phyloP scores from a whole-genome alignment of 2,329 filamentous ascomycete genomes.

The Cryphonectria radicalis region DNA sequence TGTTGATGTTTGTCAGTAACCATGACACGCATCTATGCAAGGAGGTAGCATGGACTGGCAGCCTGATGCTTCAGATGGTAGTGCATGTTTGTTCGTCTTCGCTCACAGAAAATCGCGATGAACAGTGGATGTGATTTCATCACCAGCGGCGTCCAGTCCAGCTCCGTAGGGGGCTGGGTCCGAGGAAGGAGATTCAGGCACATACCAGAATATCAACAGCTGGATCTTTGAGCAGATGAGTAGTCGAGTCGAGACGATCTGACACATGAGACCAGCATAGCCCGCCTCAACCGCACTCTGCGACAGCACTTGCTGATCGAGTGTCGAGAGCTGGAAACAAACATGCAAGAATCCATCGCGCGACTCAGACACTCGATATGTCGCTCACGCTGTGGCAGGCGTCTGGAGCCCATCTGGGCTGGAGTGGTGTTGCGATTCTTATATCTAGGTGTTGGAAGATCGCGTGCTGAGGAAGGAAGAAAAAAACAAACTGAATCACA shows the following conservation, averaged over 20 bases:
- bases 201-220: constrained; percentile 13
- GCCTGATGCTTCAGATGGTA: constrained; percentile 68
- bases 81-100: constrained; percentile 70
- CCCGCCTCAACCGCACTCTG: constrained; percentile 22
- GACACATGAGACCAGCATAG: not conserved
- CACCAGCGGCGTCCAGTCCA: constrained; percentile 45
- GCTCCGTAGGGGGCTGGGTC: constrained; percentile 11
- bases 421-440: not conserved
- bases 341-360: not conserved
- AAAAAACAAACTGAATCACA: constrained; percentile 14
- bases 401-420: not conserved
- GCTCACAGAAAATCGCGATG: constrained; percentile 63
- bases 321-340: not conserved
- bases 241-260: not conserved
- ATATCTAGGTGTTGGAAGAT: not conserved
- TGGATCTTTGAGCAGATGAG: not conserved
- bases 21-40: constrained; percentile 8
- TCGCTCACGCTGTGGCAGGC: not conserved
- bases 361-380: not conserved
- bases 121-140: constrained; percentile 64
- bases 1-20: constrained; percentile 22
- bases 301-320: constrained; percentile 19
- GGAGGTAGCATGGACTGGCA: constrained; percentile 29
- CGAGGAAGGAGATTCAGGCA: not conserved
- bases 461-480: constrained; percentile 18